Base-by-base conservation (phyloP, 2,329 filamentous ascomycete species). In the Ambrosiella beaveri region DNA sequence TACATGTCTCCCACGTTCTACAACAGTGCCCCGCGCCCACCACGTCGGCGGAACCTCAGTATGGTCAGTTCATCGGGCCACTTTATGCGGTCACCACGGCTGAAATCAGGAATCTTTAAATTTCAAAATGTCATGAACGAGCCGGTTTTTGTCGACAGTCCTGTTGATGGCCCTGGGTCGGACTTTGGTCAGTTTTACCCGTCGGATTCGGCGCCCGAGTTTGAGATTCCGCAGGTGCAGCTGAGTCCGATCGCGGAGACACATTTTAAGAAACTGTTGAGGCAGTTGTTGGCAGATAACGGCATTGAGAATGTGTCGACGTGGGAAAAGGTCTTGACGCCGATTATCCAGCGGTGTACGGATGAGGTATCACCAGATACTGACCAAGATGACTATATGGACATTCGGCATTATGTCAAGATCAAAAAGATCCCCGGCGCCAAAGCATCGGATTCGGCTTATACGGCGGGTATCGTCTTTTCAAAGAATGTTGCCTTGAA, bases 321-420 rank as follows among this genome's bases (percentile, higher is more conserved):
- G 36, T 98, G 93, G 93, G 87, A 96, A 66, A 90, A 84, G 63
- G 88, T 91, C 0, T 74, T 98, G 11, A 78, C 96, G 55, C 93
- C 93, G 0, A 94, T 98, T 56, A 76, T 98, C 17, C 75, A 96
- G 19, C 86, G 86, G 64, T 93, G 90, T 62, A 94, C 91, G 0
- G 89, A 96, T 63, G 93, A 97, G 66, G 90, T 98, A 2, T 86
- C 94, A 62, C 93, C 93, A 1, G 87, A 97, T 68, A 87, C 96
- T 50, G 85, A 89, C 59, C 80, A 81, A 58, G 90, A 89, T 36
- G 93, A 98, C 68, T 87, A 93, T 66, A 97, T 98, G 76, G 93
- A 98, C 67, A 93, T 98, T 61, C 81, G 93, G 2, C 90, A 97
- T 67, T 98, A 96, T 66, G 88, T 98, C 62, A 98, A 98, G 68